A percentile compares a stretch with the other conserved stretches of the same genome.
Conservation (phyloP, 352 stramenopile species). For the Plasmopara muralis region DNA sequence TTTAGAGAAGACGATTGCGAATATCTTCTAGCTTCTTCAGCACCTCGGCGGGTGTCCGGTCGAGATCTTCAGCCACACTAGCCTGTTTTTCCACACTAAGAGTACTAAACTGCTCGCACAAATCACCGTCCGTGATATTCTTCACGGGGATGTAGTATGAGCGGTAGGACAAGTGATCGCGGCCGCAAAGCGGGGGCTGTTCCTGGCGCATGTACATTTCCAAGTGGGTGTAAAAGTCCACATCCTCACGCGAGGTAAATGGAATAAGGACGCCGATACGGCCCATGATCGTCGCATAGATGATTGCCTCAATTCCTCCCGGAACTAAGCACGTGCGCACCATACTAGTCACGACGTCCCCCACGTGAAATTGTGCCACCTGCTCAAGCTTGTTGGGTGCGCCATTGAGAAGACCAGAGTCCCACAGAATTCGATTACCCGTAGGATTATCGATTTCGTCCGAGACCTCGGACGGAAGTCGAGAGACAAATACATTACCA, state of each 20-base stretch:
- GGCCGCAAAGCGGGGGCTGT: conserved; percentile 87
- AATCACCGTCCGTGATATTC: conserved; percentile 97
- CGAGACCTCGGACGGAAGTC: conserved; percentile 89
- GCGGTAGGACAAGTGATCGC: conserved; percentile 96
- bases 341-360: conserved; percentile 98
- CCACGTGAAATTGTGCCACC: conserved; percentile 95
- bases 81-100: conserved; percentile 93
- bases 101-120: conserved; percentile 94
- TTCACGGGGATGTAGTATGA: conserved; percentile 98
- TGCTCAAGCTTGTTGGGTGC: conserved; percentile 97
- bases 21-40: conserved; percentile 99
- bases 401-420: conserved; percentile 87
- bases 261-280: conserved; percentile 95
- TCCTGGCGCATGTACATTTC: conserved; percentile 95
- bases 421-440: conserved; percentile 96
- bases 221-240: conserved; percentile 98
- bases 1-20: conserved; percentile 93
- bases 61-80: conserved; percentile 93
- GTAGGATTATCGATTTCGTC: conserved; percentile 95
- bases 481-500: conserved; percentile 96
- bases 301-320: conserved; percentile 93
- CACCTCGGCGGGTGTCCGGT: conserved; percentile 94
- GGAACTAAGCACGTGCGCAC: conserved; percentile 93
- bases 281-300: conserved; percentile 97
- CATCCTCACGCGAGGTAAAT: conserved; percentile 94